Evolutionary conservation across 1,284 basidiomycete genomes (phyloP).

Genomic region (Melampsora larici-populina): DNA sequence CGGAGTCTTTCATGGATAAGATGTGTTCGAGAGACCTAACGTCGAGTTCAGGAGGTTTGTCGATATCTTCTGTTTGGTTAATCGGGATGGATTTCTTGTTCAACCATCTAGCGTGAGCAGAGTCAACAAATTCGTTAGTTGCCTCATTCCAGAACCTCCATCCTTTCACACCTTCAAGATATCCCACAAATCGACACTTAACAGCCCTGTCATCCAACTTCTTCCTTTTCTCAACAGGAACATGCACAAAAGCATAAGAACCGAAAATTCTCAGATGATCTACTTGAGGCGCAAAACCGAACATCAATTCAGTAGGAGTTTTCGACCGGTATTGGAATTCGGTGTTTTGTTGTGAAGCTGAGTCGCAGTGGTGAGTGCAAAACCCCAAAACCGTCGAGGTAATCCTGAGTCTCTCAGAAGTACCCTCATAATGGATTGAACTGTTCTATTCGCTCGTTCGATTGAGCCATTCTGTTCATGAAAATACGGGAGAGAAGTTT

Average conservation of each 20-base stretch:
- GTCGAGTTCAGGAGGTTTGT: no score
- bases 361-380: no score
- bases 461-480: no score
- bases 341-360: no score
- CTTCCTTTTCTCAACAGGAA: background rate
- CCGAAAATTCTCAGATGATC: background rate
- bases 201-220: background rate
- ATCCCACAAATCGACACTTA: background rate
- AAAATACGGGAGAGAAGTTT: background rate
- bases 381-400: background rate
- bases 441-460: constrained; percentile 8
- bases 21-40: no score
- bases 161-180: background rate
- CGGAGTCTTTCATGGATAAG: no score
- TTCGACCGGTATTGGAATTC: no score
- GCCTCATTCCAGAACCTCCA: background rate
- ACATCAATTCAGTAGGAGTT: no score
- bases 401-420: background rate
- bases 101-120: background rate
- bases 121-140: background rate
- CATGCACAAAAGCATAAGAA: background rate
- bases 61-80: no score
- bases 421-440: background rate
- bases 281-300: no score
- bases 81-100: background rate